phyloP scores from a whole-genome alignment of 345 rosid species.

The Balakata baccata region DNA sequence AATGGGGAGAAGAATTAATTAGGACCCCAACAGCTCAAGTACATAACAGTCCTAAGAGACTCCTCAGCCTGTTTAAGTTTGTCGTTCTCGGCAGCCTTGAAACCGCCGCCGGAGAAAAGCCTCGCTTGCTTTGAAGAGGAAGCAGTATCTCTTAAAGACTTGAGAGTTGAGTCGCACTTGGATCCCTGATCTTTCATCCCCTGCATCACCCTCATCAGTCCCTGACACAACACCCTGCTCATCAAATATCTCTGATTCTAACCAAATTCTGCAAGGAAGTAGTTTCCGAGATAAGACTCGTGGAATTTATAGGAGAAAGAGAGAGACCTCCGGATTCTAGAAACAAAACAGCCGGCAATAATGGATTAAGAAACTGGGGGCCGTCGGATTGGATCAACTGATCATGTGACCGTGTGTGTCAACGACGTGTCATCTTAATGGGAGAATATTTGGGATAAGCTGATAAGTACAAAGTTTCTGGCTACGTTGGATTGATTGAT shows the following conservation, averaged over 20 bases:
- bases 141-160: constrained; percentile 43
- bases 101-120: constrained; percentile 33
- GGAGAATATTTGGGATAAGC: too few species aligned
- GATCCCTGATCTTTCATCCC: constrained; percentile 55
- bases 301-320: too few species aligned
- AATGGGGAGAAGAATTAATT: constrained; percentile 16
- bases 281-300: too few species aligned
- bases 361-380: too few species aligned
- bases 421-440: too few species aligned
- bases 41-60: constrained; percentile 72
- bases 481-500: too few species aligned
- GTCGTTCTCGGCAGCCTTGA: constrained; percentile 36
- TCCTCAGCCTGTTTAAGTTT: constrained; percentile 56
- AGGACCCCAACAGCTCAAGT: constrained; percentile 85
- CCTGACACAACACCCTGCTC: constrained; percentile 38
- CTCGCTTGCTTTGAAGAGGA: constrained; percentile 43
- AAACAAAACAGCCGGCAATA: too few species aligned
- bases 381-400: too few species aligned
- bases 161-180: constrained; percentile 37
- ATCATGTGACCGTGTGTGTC: too few species aligned
- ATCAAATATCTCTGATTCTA: constrained; percentile 2
- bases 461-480: too few species aligned
- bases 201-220: constrained; percentile 32
- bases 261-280: too few species aligned
- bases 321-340: too few species aligned